phyloP scores from a whole-genome alignment of 116 monocot genomes.

The Phalaenopsis hybrid region DNA sequence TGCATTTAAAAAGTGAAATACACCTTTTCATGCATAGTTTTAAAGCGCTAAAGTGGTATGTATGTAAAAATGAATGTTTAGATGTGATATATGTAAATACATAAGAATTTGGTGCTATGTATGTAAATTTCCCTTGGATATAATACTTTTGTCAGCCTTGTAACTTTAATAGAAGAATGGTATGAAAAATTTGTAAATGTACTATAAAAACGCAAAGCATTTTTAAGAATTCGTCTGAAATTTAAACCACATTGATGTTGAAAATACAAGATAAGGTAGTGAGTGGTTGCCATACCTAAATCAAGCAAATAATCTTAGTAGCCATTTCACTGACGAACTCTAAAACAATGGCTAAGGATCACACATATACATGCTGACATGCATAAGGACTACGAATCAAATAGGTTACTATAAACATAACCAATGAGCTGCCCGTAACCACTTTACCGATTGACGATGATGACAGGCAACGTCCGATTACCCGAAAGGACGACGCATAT shows the following conservation, averaged over 20 bases:
- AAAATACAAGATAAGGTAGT: background rate
- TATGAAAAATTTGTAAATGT: background rate
- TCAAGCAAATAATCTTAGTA: background rate
- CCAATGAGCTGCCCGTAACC: background rate
- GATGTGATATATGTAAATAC: no score
- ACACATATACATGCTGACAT: background rate
- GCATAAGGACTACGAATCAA: background rate
- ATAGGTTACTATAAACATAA: background rate
- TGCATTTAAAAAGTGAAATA: no score
- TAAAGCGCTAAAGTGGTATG: no score
- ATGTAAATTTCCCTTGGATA: no score
- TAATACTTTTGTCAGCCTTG: no score
- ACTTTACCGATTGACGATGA: constrained; percentile 7
- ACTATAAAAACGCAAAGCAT: background rate
- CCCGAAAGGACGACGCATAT: background rate
- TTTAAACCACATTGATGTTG: background rate
- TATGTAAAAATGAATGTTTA: no score
- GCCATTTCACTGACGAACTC: background rate
- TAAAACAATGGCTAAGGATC: background rate
- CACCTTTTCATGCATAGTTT: no score
- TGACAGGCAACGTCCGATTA: background rate
- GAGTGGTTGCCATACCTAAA: background rate
- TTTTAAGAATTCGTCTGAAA: background rate
- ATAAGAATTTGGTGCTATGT: no score
- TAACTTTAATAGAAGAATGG: background rate